Conservation (phyloP, 352 stramenopile genomes). For the Detonula confervacea region DNA sequence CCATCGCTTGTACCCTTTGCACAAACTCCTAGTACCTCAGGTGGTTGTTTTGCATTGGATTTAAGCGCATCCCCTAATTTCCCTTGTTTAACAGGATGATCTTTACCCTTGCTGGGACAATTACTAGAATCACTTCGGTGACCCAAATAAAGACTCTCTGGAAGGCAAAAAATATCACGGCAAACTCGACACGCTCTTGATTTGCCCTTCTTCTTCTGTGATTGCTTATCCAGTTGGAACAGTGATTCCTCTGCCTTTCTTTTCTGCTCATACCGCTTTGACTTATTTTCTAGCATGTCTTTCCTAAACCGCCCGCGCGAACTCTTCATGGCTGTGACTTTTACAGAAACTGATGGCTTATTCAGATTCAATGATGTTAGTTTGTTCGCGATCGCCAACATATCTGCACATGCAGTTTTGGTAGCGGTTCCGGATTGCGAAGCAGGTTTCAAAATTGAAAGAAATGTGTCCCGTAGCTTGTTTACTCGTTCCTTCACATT, state of each 20-base stretch:
- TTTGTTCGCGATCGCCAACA: neutral
- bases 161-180: neutral
- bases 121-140: neutral
- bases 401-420: neutral
- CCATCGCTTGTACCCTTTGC: too few species aligned
- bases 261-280: neutral
- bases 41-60: too few species aligned
- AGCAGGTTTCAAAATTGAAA: neutral
- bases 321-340: neutral
- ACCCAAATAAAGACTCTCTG: neutral
- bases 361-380: neutral
- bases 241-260: neutral
- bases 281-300: neutral
- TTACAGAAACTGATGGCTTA: neutral
- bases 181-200: neutral
- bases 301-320: neutral
- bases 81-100: too few species aligned
- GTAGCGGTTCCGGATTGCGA: neutral
- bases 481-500: neutral
- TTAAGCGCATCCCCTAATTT: too few species aligned
- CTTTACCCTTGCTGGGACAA: neutral
- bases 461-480: neutral
- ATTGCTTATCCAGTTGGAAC: neutral
- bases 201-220: neutral
- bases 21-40: too few species aligned